Evolutionary conservation across 345 rosid species (phyloP), one percentile per base, ranked within the genome.

Genomic region (Lepidium didymum): DNA sequence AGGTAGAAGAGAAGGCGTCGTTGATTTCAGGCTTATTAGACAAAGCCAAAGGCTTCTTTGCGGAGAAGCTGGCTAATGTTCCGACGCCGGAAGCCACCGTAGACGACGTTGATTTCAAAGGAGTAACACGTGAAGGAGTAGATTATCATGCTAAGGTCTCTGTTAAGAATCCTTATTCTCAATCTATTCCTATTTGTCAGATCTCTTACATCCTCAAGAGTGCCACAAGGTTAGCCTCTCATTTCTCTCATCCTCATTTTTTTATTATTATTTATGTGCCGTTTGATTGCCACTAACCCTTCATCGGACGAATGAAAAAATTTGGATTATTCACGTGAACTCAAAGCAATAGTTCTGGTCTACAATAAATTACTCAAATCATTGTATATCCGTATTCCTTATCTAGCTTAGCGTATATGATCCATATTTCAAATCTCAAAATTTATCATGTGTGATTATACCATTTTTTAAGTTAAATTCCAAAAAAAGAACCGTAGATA

Each of bases 1-100:
- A 4, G 25, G 73, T 67, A 11, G 73, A 74, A 52, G 77, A 73
- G 2, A 70, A 69, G 3, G 75, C 62, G 2, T 75, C 73, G 38
- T 2, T 3, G 45, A 81, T 79, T 64, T 44, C 84, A 79, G 57
- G 78, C 36, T 67, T 83, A 13, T 13, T 81, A 66, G 82, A 80
- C 62, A 87, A 84, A 81, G 97, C 97, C 1, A 94, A 91, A 79
- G 75, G 82, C 31, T 91, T 79, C 33, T 77, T 94, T 66, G 81
- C 83, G 16, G 96, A 87, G 69, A 89, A 89, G 79, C 76, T 91
- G n/a, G 71, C 87, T 12, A 70, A 76, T 73, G 49, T 89, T 2
- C 75, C 81, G 76, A 89, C 75, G 65, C 99, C 99, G 44, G 96
- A 91, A 81, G 91, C 96, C 6, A 60, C 63, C 73, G 72, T 94